phyloP scores from a whole-genome alignment of 2,329 filamentous ascomycete species.

The Penicillium sumatraense region DNA sequence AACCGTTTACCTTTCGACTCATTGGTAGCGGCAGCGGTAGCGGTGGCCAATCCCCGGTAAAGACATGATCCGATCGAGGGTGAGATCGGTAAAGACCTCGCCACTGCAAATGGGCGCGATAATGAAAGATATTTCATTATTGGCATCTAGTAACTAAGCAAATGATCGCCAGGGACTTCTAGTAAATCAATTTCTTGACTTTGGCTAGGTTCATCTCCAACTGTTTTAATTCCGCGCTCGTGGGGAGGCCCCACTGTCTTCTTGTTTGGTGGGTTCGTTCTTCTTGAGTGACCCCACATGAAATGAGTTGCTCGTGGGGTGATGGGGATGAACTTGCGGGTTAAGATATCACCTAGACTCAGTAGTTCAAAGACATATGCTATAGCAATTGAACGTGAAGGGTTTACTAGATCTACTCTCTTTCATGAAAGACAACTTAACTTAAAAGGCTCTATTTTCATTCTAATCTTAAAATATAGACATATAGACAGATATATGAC shows the following conservation, averaged over 20 bases:
- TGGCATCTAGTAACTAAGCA: no score
- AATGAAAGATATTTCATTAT: slow-evolving; percentile 1
- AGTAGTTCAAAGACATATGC: no score
- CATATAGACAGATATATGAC: slow-evolving; percentile 15
- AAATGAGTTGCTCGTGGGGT: neutral
- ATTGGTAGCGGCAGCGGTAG: no score
- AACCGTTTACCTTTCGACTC: slow-evolving; percentile 35
- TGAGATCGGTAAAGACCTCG: neutral
- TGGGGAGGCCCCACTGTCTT: slow-evolving; percentile 9
- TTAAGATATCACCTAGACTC: no score
- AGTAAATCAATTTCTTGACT: neutral
- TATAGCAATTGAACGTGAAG: no score
- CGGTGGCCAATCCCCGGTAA: slow-evolving; percentile 3
- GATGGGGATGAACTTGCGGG: no score
- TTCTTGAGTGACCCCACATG: slow-evolving; percentile 20
- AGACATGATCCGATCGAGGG: neutral
- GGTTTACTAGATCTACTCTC: no score
- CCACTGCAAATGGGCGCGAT: neutral
- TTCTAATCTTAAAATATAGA: slow-evolving; percentile 11
- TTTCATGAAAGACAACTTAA: neutral
- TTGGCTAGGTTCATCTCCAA: neutral
- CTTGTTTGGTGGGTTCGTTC: slow-evolving; percentile 16
- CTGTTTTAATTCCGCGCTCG: slow-evolving; percentile 9
- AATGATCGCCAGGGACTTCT: no score
- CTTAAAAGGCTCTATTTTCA: slow-evolving; percentile 10